phyloP scores from a whole-genome alignment of 306 rosid genomes.

The Castanea crenata region DNA sequence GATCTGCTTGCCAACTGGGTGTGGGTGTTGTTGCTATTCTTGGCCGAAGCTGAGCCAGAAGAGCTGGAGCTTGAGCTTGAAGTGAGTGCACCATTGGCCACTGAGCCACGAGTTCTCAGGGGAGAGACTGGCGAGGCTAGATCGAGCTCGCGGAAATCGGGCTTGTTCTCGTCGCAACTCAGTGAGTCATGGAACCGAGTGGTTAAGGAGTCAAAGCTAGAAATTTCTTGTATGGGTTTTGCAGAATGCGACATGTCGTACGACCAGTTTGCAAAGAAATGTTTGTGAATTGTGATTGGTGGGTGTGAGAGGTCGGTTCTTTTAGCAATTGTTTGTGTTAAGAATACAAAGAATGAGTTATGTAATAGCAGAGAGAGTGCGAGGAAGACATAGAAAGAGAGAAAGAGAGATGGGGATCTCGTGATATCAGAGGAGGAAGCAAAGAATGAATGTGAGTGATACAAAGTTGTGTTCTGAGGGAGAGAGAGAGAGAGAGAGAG shows the following conservation, averaged over 20 bases:
- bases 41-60: too few species aligned
- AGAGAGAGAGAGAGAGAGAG: conserved; percentile 20
- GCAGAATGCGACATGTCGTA: conserved; percentile 63
- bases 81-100: too few species aligned
- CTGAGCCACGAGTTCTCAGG: conserved; percentile 43
- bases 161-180: conserved; percentile 68
- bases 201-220: too few species aligned
- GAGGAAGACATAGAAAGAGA: background rate
- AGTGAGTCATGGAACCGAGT: conserved; percentile 66
- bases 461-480: conserved; percentile 15
- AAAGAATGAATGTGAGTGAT: conserved; percentile 80
- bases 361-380: conserved; percentile 27
- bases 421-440: conserved; percentile 82
- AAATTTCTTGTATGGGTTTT: conserved; percentile 34
- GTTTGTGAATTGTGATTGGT: too few species aligned
- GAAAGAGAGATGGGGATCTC: conserved; percentile 77
- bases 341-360: background rate
- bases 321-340: too few species aligned
- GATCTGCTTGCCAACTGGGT: conserved; percentile 35
- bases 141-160: conserved; percentile 87
- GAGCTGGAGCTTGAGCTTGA: too few species aligned
- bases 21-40: too few species aligned
- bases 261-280: too few species aligned
- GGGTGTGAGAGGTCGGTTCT: too few species aligned
- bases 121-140: conserved; percentile 97